Conservation (phyloP, 345 rosid genomes). For the Aethionema arabicum region DNA sequence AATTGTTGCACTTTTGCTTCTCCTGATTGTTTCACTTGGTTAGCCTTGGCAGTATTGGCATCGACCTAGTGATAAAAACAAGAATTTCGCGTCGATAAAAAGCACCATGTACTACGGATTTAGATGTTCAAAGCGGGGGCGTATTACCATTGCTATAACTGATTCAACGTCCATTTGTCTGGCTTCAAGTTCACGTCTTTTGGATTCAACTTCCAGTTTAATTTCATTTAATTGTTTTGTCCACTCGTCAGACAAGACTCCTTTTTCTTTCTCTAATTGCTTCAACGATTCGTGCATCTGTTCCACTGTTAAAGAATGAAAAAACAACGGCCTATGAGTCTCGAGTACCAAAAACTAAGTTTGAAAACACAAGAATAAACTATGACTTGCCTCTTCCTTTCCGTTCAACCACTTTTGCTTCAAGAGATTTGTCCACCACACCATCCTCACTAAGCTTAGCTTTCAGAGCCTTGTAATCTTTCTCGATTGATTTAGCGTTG, state of each 20-base stretch:
- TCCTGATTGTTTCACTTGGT: slow-evolving; percentile 54
- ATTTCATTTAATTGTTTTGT: slow-evolving; percentile 45
- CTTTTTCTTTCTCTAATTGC: slow-evolving; percentile 61
- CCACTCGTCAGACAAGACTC: slow-evolving; percentile 53
- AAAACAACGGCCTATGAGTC: not conserved
- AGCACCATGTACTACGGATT: not conserved
- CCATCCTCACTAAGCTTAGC: slow-evolving; percentile 68
- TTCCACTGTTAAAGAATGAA: slow-evolving; percentile 50
- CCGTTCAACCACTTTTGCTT: slow-evolving; percentile 67
- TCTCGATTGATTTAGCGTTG: slow-evolving; percentile 78
- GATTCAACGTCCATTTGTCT: slow-evolving; percentile 76
- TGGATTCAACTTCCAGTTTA: slow-evolving; percentile 61
- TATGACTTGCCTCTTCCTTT: slow-evolving; percentile 60
- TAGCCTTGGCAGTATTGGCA: slow-evolving; percentile 53
- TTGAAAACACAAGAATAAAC: slow-evolving; percentile 15
- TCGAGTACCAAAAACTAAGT: not conserved
- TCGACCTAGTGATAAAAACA: slow-evolving; percentile 55
- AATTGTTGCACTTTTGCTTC: slow-evolving; percentile 57
- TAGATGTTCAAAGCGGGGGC: slow-evolving; percentile 1
- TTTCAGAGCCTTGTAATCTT: slow-evolving; percentile 65
- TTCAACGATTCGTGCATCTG: slow-evolving; percentile 54
- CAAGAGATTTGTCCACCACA: slow-evolving; percentile 61
- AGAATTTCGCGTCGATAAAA: not conserved
- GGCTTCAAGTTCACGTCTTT: slow-evolving; percentile 60
- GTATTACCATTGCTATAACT: slow-evolving; percentile 60